Conservation (phyloP, 306 rosid species). For the Cicer pinnatifidum region DNA sequence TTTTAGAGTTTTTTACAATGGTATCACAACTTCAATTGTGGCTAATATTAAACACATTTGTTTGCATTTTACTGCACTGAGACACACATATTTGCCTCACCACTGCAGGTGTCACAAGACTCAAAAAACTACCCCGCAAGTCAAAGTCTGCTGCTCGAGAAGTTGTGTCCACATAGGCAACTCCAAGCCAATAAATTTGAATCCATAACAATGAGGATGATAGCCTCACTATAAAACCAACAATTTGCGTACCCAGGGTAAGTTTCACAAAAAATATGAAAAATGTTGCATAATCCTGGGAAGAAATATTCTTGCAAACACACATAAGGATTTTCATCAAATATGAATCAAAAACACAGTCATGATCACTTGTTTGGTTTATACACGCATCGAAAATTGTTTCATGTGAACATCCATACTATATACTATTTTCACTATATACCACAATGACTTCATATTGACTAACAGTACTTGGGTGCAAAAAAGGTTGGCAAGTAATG, state of each 20-base stretch:
- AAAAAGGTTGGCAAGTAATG: neutral
- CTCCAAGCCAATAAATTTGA: slow-evolving; percentile 95
- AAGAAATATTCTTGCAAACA: slow-evolving; percentile 75
- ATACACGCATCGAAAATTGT: slow-evolving; percentile 14
- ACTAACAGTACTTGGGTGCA: slow-evolving; percentile 9
- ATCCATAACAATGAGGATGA: slow-evolving; percentile 86
- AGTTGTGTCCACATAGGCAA: slow-evolving; percentile 61
- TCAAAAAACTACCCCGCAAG: slow-evolving; percentile 80
- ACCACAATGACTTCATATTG: slow-evolving; percentile 14
- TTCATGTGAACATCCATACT: slow-evolving; percentile 1
- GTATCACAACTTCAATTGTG: too few species aligned
- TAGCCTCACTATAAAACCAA: slow-evolving; percentile 74
- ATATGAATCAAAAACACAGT: slow-evolving; percentile 34
- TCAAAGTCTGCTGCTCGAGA: slow-evolving; percentile 71
- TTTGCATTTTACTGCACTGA: too few species aligned
- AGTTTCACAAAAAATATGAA: slow-evolving; percentile 82
- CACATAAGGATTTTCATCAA: slow-evolving; percentile 40
- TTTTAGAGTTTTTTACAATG: too few species aligned
- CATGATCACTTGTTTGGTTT: slow-evolving; percentile 32
- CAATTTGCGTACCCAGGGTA: slow-evolving; percentile 77
- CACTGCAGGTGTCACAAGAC: slow-evolving; percentile 71
- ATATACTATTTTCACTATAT: slow-evolving; percentile 5
- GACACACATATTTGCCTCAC: slow-evolving; percentile 34
- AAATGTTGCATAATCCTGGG: slow-evolving; percentile 48
- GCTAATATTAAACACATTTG: too few species aligned